phyloP scores from a whole-genome alignment of 768 basidiomycete species.

The Kondoa subrosea region DNA sequence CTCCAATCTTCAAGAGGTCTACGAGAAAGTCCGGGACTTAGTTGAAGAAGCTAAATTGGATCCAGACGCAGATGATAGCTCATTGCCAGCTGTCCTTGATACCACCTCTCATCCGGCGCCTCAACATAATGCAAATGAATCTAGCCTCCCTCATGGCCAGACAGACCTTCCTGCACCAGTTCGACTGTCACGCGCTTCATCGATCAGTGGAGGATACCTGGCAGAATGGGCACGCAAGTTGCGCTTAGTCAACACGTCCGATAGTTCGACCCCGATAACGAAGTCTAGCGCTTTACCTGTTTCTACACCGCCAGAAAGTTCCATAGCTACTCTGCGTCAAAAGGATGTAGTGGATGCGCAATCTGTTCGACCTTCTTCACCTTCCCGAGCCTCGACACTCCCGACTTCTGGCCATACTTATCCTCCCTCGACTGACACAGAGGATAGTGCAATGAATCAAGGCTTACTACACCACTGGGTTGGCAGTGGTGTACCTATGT shows the following conservation, averaged over 20 bases:
- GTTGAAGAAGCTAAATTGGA: background rate
- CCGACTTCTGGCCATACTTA: background rate
- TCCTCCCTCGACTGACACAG: background rate
- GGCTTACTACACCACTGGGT: background rate
- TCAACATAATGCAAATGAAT: too few relatives aligned
- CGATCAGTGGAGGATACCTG: background rate
- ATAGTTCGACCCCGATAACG: background rate
- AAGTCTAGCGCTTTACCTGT: background rate
- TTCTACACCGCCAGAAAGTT: background rate
- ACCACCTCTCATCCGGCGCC: too few relatives aligned
- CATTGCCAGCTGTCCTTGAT: too few relatives aligned
- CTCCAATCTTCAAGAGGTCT: slow-evolving; percentile 54
- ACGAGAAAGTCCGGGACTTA: slow-evolving; percentile 54
- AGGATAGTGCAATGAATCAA: background rate
- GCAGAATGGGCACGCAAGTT: background rate
- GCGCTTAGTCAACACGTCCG: background rate
- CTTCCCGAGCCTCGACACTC: background rate
- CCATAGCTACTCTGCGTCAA: background rate
- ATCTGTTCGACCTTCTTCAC: background rate
- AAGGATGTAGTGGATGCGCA: background rate
- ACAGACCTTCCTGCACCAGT: background rate
- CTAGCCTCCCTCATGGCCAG: too few relatives aligned
- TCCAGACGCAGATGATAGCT: too few relatives aligned
- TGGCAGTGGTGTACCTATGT: background rate
- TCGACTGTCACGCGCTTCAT: background rate